Base-by-base conservation (phyloP, 768 basidiomycete genomes). In the Amanita jacksonii region DNA sequence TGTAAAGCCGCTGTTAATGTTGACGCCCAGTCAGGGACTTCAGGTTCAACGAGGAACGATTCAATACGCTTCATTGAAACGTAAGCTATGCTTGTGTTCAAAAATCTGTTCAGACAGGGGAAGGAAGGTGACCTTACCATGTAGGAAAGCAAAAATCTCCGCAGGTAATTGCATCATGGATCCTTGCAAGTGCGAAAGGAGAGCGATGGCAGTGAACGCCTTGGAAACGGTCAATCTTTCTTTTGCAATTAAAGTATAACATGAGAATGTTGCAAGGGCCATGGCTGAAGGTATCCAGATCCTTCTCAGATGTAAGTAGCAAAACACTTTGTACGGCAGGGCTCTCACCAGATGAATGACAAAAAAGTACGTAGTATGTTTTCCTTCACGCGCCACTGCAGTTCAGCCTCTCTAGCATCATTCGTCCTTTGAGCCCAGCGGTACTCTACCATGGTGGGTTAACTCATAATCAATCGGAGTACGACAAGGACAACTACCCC, bases 1-100 rank as follows among this genome's bases (percentile, higher is more conserved):
- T 31, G 18, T 32, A 50, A 40, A 0, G 58, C 45, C 5, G 60
- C 57, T 46, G 74, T 73, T 32, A 89, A 62, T 1, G 80, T 75
- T 2, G 79, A 81, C 1, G 85, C 86, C 81, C 83, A 87, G 24
- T 74, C 74, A 0, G 81, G 79, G 2, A 90, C 83, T 57, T 91
- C 86, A 13, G 74, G 73, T 58, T 89, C 86, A 4, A 64, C 63
- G 1, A 88, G 65, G 59, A 83, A 88, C 3, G 61, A 67, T 54
- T 88, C 79, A 48, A 92, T 87, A 41, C 87, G 77, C 54, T 82
- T 75, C 76, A 90, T 80, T 3, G 85, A 84, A 16, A 92, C 80
- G 54, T 81, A 79, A 5, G 84, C 79, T 77, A 38, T 7, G 28
- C 13, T 27, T 43, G 41, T 39, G 45, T 46, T 52, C 34, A 54